Percentiles rank a stretch among this genome's conserved stretches.
These are phyloP conservation scores for Paramecium primaurelia DNA, from an alignment of 73 alveolate species.

Conservation along the genomic window DNA sequence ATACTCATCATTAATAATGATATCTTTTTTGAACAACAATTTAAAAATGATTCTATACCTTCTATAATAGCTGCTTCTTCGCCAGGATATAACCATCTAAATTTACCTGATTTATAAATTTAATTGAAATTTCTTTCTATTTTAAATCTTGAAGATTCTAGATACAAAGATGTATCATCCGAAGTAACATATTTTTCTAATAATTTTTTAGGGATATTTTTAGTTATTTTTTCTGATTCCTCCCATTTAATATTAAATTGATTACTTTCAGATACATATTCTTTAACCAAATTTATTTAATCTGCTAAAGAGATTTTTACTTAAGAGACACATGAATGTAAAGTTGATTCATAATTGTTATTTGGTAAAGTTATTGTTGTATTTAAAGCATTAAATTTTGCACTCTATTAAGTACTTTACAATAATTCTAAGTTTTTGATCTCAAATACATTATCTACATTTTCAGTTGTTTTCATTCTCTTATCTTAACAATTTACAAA, in stretches of 20 bases:
- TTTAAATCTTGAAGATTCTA: background rate
- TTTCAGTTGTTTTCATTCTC: background rate
- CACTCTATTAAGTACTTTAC: background rate
- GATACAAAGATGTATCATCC: background rate
- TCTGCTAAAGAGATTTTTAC: background rate
- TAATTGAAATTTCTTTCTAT: background rate
- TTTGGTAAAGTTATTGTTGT: background rate
- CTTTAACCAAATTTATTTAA: background rate
- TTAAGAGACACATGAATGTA: background rate
- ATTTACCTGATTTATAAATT: background rate
- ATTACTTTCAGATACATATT: conserved; percentile 7
- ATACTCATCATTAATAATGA: background rate
- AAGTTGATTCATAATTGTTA: background rate
- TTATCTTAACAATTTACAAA: background rate
- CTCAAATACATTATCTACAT: background rate
- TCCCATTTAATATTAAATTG: background rate
- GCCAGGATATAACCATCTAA: conserved; percentile 25
- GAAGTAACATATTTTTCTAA: conserved; percentile 1
- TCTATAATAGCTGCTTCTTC: background rate
- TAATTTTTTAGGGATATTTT: background rate
- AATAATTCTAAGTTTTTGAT: background rate
- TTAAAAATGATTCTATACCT: background rate
- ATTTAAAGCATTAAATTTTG: background rate
- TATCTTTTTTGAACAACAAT: background rate
- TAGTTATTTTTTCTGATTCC: background rate